Conservation (phyloP, 2,329 filamentous ascomycete species). For the Phymatotrichopsis omnivora region DNA sequence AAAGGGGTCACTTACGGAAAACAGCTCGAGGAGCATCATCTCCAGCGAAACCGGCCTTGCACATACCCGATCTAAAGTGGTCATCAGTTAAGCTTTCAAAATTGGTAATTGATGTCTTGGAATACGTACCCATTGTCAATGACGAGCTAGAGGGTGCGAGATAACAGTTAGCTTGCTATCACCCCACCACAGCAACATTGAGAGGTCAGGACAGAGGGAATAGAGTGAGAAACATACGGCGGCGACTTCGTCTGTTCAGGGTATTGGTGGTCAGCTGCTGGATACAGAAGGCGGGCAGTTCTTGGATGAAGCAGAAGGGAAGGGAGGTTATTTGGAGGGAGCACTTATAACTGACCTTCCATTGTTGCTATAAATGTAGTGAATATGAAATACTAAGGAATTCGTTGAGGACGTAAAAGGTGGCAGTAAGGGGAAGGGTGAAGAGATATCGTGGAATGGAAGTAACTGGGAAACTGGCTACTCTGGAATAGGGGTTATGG, state of each 20-base stretch:
- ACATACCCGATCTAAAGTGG: slow-evolving; percentile 88
- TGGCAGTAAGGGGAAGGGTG: slow-evolving; percentile 30
- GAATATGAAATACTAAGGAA: slow-evolving; percentile 25
- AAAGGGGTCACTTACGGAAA: slow-evolving; percentile 74
- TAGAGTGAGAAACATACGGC: slow-evolving; percentile 42
- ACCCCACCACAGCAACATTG: slow-evolving; percentile 12
- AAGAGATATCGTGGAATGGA: slow-evolving; percentile 28
- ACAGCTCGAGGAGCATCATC: slow-evolving; percentile 99
- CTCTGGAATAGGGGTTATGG: slow-evolving; percentile 22
- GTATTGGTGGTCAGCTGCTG: slow-evolving; percentile 41
- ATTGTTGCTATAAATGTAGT: slow-evolving; percentile 32
- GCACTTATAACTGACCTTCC: slow-evolving; percentile 36
- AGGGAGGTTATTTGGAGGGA: slow-evolving; percentile 12
- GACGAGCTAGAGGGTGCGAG: slow-evolving; percentile 54
- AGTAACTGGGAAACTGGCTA: slow-evolving; percentile 25
- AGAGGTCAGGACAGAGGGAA: slow-evolving; percentile 17
- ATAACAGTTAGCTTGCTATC: slow-evolving; percentile 24
- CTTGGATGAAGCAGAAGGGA: too few relatives aligned
- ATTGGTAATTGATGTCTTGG: slow-evolving; percentile 30
- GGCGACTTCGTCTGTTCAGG: slow-evolving; percentile 88
- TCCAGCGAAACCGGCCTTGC: slow-evolving; percentile 99
- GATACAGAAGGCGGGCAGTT: too few relatives aligned
- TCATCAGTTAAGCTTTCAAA: slow-evolving; percentile 28
- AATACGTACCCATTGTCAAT: slow-evolving; percentile 99
- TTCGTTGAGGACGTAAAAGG: slow-evolving; percentile 34